A percentile compares a stretch with the other conserved stretches of the same genome.
Conservation (phyloP, 192 early-diverging fungal genomes). For the Linnemannia zychae region DNA sequence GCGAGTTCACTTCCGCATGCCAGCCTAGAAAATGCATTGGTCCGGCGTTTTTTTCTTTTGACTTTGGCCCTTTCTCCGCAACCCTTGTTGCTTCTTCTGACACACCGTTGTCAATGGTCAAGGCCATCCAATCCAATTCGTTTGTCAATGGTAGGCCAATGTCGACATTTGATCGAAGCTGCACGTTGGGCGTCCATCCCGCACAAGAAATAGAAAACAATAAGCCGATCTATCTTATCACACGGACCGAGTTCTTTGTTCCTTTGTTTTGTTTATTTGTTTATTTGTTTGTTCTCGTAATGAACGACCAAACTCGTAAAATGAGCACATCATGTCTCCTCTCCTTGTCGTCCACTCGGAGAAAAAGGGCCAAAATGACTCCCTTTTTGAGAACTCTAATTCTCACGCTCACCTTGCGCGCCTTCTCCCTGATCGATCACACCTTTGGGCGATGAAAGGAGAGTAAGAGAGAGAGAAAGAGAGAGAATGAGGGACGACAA, state of each 20-base stretch:
- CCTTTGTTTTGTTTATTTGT: background rate
- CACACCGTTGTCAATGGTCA: background rate
- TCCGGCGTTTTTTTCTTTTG: background rate
- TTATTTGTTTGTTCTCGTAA: background rate
- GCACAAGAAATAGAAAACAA: background rate
- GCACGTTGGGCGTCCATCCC: background rate
- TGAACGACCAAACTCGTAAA: background rate
- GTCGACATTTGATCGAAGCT: background rate
- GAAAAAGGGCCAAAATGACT: constrained; percentile 4
- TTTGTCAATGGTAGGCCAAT: background rate
- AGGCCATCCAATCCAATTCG: background rate
- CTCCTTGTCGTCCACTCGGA: background rate
- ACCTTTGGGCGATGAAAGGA: background rate
- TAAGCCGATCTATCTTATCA: background rate
- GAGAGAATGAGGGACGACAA: background rate
- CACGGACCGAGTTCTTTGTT: background rate
- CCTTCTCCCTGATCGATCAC: background rate
- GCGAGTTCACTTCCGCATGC: background rate
- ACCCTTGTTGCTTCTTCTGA: background rate
- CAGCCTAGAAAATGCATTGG: constrained; percentile 2
- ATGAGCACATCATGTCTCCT: background rate
- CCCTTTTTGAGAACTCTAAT: background rate
- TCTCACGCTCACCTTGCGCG: background rate
- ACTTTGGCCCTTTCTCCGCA: background rate
- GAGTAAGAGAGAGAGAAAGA: background rate